These are phyloP conservation scores for Fomitopsis schrenkii DNA, from an alignment of 1,284 basidiomycete species.

Conservation along the genomic window DNA sequence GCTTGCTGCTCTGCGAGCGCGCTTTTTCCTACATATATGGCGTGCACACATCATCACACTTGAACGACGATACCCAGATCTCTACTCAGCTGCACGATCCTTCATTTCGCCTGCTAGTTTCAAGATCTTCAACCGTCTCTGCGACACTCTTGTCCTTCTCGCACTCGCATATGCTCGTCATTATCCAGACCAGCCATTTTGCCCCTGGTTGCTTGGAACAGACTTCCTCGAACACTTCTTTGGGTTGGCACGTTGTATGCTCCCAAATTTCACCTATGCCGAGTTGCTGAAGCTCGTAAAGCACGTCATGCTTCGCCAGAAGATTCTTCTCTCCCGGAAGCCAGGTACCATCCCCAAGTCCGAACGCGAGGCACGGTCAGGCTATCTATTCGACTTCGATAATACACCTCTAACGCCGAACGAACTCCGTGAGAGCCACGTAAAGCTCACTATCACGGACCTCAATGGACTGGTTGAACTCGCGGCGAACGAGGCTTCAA, in stretches of 20 bases:
- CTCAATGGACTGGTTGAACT: no score
- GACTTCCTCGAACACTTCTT: slow-evolving; percentile 29
- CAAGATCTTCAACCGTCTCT: slow-evolving; percentile 24
- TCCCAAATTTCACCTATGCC: slow-evolving; percentile 24
- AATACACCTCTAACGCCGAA: no score
- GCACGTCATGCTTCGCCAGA: slow-evolving; percentile 19
- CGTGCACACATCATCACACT: slow-evolving; percentile 16
- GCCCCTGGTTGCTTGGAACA: slow-evolving; percentile 21
- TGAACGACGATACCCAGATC: not conserved
- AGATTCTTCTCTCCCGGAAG: slow-evolving; percentile 15
- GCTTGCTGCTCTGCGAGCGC: slow-evolving; percentile 16
- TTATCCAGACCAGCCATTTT: slow-evolving; percentile 22
- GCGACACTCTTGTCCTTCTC: slow-evolving; percentile 18
- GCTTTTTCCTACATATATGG: slow-evolving; percentile 23
- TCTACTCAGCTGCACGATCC: slow-evolving; percentile 3
- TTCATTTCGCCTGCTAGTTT: slow-evolving; percentile 25
- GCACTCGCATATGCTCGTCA: slow-evolving; percentile 10
- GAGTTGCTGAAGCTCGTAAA: slow-evolving; percentile 23
- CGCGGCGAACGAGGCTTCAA: no score
- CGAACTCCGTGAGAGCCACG: no score
- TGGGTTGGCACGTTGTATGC: slow-evolving; percentile 19
- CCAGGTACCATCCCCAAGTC: slow-evolving; percentile 9
- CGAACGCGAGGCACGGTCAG: no score
- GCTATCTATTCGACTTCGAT: no score
- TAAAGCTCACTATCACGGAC: no score